A percentile compares a stretch with the other conserved stretches of the same genome.
Evolutionary conservation across 352 stramenopile species (phyloP).

Genomic region (Elongisporangium anandrum): DNA sequence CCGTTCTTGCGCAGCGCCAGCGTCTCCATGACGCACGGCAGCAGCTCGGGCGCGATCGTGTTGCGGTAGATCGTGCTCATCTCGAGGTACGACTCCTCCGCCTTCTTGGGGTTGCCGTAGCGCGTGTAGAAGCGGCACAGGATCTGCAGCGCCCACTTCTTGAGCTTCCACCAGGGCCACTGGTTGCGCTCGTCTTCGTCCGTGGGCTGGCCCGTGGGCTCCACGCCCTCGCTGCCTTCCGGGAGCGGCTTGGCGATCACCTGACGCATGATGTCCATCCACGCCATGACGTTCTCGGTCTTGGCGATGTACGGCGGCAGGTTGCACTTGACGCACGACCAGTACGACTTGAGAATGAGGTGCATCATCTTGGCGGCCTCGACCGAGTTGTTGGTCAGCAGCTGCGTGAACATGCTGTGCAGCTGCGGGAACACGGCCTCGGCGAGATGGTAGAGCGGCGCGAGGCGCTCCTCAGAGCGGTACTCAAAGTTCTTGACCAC

Average conservation of each 20-base stretch:
- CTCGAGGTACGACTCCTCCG: conserved; percentile 81
- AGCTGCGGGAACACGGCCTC: conserved; percentile 92
- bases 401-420: conserved; percentile 86
- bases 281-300: conserved; percentile 87
- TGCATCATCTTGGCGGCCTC: conserved; percentile 93
- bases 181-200: conserved; percentile 90
- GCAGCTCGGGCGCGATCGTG: conserved; percentile 86
- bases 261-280: conserved; percentile 89
- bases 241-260: conserved; percentile 90
- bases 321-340: conserved; percentile 95
- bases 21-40: conserved; percentile 86
- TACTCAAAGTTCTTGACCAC: conserved; percentile 99
- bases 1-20: conserved; percentile 91
- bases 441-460: conserved; percentile 91
- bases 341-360: conserved; percentile 98
- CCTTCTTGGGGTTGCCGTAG: conserved; percentile 96
- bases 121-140: conserved; percentile 96
- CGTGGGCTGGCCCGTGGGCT: conserved; percentile 86
- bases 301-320: conserved; percentile 82
- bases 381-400: conserved; percentile 80
- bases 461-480: conserved; percentile 89
- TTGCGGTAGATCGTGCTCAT: conserved; percentile 94
- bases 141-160: conserved; percentile 98
- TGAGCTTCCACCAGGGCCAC: conserved; percentile 98
- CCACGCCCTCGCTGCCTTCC: conserved; percentile 74